These are phyloP conservation scores for Annona cherimola DNA, from an alignment of 164 flowering plant genomes.

Conservation along the genomic window DNA sequence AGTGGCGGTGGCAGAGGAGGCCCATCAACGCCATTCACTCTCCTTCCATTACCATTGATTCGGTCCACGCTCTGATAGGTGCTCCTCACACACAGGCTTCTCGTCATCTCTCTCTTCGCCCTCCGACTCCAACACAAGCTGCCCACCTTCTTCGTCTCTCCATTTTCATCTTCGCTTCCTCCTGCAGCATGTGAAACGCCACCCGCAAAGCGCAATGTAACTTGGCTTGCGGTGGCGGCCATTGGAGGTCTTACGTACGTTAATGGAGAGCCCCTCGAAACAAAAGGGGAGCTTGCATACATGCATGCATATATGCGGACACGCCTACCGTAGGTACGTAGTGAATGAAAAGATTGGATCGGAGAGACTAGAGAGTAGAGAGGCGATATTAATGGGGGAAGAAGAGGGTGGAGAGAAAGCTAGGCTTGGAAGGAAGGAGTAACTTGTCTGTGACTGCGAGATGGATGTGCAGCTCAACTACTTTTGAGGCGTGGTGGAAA, in stretches of 20 bases:
- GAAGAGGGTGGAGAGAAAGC: background rate
- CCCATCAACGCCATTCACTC: slow-evolving; percentile 39
- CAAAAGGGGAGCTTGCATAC: background rate
- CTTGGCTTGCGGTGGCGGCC: background rate
- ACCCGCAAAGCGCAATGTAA: background rate
- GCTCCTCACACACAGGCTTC: slow-evolving; percentile 16
- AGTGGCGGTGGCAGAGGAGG: slow-evolving; percentile 8
- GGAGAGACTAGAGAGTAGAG: background rate
- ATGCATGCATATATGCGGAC: too few relatives aligned
- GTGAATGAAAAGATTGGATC: too few relatives aligned
- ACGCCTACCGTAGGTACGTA: too few relatives aligned
- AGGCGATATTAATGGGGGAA: background rate
- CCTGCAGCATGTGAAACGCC: slow-evolving; percentile 5
- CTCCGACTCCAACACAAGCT: background rate
- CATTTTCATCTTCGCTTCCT: background rate
- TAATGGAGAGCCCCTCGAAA: background rate
- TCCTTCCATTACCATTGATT: slow-evolving; percentile 39
- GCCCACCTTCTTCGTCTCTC: slow-evolving; percentile 3
- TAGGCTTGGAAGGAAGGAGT: background rate
- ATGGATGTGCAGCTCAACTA: slow-evolving; percentile 37
- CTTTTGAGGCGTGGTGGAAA: slow-evolving; percentile 12
- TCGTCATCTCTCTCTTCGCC: background rate
- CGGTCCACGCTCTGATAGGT: slow-evolving; percentile 18
- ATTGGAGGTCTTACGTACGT: background rate
- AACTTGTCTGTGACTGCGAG: background rate